Conservation (phyloP, 106 monocot genomes). For the Phalaenopsis aphrodite region DNA sequence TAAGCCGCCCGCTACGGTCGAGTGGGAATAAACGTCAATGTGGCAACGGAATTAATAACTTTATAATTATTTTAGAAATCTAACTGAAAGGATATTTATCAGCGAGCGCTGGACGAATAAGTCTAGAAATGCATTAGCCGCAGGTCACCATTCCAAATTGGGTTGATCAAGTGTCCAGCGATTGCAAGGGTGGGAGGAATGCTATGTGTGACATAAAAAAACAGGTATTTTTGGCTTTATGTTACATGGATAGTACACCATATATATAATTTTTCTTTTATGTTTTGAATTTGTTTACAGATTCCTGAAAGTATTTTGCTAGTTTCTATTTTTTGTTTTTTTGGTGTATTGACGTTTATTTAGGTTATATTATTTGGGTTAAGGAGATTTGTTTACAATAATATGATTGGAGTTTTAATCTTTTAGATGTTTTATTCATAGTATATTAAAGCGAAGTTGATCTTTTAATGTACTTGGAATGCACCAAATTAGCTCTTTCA, state of each 20-base stretch:
- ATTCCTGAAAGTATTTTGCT: not conserved
- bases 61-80: not conserved
- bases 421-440: too few relatives aligned
- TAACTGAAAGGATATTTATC: not conserved
- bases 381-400: too few relatives aligned
- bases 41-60: not conserved
- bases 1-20: slow-evolving; percentile 92
- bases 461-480: too few relatives aligned
- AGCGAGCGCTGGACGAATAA: not conserved
- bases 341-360: not conserved
- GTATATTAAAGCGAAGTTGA: too few relatives aligned
- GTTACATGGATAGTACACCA: not conserved
- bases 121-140: not conserved
- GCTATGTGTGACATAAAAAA: not conserved
- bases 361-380: too few relatives aligned
- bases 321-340: not conserved
- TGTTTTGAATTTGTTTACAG: not conserved
- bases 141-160: not conserved
- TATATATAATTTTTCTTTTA: not conserved
- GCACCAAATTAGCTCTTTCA: too few relatives aligned
- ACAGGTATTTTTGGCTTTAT: not conserved
- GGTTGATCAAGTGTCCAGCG: not conserved
- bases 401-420: too few relatives aligned
- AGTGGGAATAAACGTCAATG: slow-evolving; percentile 52
- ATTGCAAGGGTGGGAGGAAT: not conserved